phyloP scores from a whole-genome alignment of 208 protist genomes.

The Crithidia mellificae region DNA sequence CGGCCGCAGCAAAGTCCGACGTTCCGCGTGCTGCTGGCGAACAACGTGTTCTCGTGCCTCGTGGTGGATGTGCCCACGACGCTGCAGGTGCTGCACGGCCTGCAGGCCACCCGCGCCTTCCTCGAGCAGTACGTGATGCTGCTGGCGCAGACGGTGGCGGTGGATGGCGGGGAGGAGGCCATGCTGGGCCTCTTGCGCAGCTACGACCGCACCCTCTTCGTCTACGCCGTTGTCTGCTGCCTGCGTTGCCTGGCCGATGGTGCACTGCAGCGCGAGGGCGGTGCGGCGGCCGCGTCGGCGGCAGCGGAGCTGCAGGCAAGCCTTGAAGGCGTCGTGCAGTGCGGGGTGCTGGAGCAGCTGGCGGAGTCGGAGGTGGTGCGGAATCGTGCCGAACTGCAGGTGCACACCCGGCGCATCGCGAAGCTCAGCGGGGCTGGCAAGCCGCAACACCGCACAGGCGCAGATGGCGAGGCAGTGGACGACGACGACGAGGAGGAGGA shows the following conservation, averaged over 20 bases:
- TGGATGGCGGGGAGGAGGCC: conserved; percentile 17
- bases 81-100: conserved; percentile 37
- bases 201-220: conserved; percentile 76
- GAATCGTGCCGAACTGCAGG: conserved; percentile 35
- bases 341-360: conserved; percentile 46
- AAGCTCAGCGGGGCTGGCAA: conserved; percentile 16
- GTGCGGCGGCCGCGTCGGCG: conserved; percentile 9
- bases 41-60: conserved; percentile 68
- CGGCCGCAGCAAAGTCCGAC: conserved; percentile 43
- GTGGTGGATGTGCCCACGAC: conserved; percentile 46
- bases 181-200: conserved; percentile 47
- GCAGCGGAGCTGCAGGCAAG: conserved; percentile 44
- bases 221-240: conserved; percentile 45
- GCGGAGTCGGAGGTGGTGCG: conserved; percentile 38
- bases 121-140: conserved; percentile 59
- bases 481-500: conserved; percentile 38
- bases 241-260: conserved; percentile 24
- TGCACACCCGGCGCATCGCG: conserved; percentile 29
- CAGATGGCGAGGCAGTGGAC: background rate
- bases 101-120: conserved; percentile 42
- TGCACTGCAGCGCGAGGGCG: background rate
- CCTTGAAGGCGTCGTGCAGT: conserved; percentile 49
- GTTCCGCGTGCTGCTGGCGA: conserved; percentile 64
- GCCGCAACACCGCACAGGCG: background rate
- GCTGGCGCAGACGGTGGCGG: conserved; percentile 12